phyloP scores from a whole-genome alignment of 768 basidiomycete genomes.

The Pholiota conissans region DNA sequence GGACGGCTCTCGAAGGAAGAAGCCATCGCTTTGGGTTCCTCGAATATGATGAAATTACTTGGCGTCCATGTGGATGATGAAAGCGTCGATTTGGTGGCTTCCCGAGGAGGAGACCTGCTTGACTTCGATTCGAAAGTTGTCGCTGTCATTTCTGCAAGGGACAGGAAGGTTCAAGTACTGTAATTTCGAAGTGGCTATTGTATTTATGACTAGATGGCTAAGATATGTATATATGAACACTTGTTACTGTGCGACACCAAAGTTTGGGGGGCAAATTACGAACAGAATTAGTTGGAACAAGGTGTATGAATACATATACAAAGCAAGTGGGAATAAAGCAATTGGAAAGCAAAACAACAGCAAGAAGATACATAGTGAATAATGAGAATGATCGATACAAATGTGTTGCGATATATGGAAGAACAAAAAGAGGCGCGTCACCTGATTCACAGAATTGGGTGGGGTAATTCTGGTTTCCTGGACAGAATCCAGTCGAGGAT shows the following conservation, averaged over 20 bases:
- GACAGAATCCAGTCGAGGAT: neutral
- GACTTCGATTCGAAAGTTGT: constrained; percentile 47
- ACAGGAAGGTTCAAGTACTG: constrained; percentile 38
- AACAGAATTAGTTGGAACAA: too few relatives aligned
- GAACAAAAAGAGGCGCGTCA: too few relatives aligned
- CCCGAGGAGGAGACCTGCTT: constrained; percentile 52
- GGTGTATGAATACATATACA: too few relatives aligned
- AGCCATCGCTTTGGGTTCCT: constrained; percentile 47
- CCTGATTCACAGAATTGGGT: too few relatives aligned
- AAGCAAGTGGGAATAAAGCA: too few relatives aligned
- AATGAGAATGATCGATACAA: neutral
- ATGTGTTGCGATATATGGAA: too few relatives aligned
- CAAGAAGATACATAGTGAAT: neutral
- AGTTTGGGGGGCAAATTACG: too few relatives aligned
- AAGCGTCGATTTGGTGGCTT: constrained; percentile 57
- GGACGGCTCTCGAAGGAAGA: constrained; percentile 39
- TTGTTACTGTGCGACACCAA: too few relatives aligned
- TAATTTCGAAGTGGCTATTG: neutral
- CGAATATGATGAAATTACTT: constrained; percentile 42
- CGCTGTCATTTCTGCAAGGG: constrained; percentile 51
- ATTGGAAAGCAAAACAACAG: neutral
- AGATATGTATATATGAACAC: neutral
- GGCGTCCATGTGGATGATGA: constrained; percentile 33
- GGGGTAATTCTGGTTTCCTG: neutral
- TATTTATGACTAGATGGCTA: neutral